Evolutionary conservation across 78 protist genomes (phyloP), one percentile per base, ranked within the genome.

Genomic region (Dictyostelium brefeldianum): DNA sequence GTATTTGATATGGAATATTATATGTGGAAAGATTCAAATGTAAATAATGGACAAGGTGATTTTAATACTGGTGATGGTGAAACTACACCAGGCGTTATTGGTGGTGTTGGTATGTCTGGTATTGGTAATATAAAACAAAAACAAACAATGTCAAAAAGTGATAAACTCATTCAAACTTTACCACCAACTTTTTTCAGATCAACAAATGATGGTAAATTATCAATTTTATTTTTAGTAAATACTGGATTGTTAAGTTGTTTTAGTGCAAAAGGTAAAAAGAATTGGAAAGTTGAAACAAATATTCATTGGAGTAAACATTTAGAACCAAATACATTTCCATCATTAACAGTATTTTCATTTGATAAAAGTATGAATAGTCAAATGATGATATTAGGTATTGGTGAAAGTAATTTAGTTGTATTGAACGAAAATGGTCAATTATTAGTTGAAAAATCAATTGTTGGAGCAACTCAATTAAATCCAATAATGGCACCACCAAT

Each of bases 401-500:
- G 82, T 14, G 89, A 69, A 9, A 15, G 25, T 14, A 18, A 25
- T 5, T 47, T 81, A 41, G 83, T 41, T 2, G 31, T 83, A 20
- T 25, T 91, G 20, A 27, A 22, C 43, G 73, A 91, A 9, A 12
- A 81, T 11, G 81, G 83, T 48, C 75, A 77, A 2, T 36, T 77
- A 41, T 14, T 69, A 5, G 62, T 91, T 48, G 64, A 27, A 41
- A 54, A 78, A 20, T 17, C 36, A 53, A 2, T 18, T n/a, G 22
- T 50, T 15, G 75, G 18, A 25, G 67, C 12, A 14, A 22, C 47
- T 11, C 48, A 74, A 46, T 20, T 17, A 10, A 56, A 78, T 36
- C 83, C 83, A 54, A 43, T 78, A 11, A 62, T 74, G 80, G 95
- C 81, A n/a, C 89, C 89, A 69, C 95, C 95, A 4, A 54, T 91